Conservation (phyloP, 805 yeast genomes). For the Priceomyces fermenticarens region DNA sequence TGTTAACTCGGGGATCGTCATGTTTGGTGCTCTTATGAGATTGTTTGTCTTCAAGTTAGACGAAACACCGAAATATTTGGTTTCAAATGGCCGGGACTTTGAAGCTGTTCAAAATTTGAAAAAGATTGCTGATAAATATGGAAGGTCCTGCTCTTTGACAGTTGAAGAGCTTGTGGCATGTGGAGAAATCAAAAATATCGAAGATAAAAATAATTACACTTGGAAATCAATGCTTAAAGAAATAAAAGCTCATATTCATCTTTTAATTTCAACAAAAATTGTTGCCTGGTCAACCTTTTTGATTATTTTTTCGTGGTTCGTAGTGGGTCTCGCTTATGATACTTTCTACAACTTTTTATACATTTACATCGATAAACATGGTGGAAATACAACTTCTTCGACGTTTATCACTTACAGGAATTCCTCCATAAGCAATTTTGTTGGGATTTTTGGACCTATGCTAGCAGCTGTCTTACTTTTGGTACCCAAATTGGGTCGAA, state of each 20-base stretch:
- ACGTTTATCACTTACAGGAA: conserved; percentile 18
- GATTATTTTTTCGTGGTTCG: conserved; percentile 48
- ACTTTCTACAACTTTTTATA: conserved; percentile 47
- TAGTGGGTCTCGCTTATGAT: conserved; percentile 49
- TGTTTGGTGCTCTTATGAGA: conserved; percentile 28
- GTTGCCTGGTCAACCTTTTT: conserved; percentile 41
- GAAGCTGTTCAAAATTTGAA: conserved; percentile 44
- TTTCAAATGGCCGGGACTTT: conserved; percentile 50
- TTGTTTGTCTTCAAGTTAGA: conserved; percentile 34
- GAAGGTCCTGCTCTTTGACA: conserved; percentile 41
- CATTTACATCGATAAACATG: conserved; percentile 40
- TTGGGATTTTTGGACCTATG: conserved; percentile 29
- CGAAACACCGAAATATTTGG: conserved; percentile 57
- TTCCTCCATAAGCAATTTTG: conserved; percentile 23
- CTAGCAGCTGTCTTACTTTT: conserved; percentile 22
- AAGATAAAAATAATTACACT: conserved; percentile 15
- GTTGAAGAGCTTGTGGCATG: conserved; percentile 43
- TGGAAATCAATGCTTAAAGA: conserved; percentile 16
- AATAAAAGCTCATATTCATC: conserved; percentile 11
- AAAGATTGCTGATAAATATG: conserved; percentile 43
- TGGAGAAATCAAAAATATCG: conserved; percentile 30
- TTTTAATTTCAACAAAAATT: conserved; percentile 36
- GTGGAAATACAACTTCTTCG: conserved; percentile 11
- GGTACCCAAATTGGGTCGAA: conserved; percentile 44
- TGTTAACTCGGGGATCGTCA: conserved; percentile 49